phyloP scores from a whole-genome alignment of 1,284 basidiomycete genomes.

The Melampsora abietis-canadensis region DNA sequence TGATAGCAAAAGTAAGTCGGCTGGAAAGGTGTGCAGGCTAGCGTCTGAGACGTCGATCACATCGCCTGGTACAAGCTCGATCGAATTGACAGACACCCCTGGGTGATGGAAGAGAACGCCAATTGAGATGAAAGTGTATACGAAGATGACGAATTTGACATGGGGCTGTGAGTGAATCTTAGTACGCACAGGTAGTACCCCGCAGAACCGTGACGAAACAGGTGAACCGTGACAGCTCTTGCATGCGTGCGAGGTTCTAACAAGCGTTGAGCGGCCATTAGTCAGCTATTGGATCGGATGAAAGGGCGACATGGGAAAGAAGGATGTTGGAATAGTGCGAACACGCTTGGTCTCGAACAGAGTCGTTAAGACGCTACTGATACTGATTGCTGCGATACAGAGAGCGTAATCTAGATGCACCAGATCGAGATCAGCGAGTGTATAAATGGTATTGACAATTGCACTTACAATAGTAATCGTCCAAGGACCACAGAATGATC shows the following conservation, averaged over 20 bases:
- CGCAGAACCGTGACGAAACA: conserved; percentile 73
- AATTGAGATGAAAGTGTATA: not conserved
- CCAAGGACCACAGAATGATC: conserved; percentile 87
- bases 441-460: not conserved
- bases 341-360: conserved; percentile 89
- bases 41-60: conserved; percentile 81
- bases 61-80: conserved; percentile 84
- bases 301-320: conserved; percentile 1
- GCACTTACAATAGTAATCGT: conserved; percentile 60
- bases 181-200: conserved; percentile 67
- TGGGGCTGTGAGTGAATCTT: not conserved
- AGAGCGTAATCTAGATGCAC: conserved; percentile 73
- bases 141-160: conserved; percentile 32
- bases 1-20: conserved; percentile 84
- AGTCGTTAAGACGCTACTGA: conserved; percentile 79
- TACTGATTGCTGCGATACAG: conserved; percentile 89
- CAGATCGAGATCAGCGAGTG: conserved; percentile 8
- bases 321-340: conserved; percentile 43
- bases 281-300: not conserved
- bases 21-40: conserved; percentile 73
- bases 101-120: not conserved
- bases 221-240: conserved; percentile 89
- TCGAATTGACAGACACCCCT: conserved; percentile 1
- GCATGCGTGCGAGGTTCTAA: conserved; percentile 87
- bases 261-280: conserved; percentile 16